Evolutionary conservation across 441 rosid genomes (phyloP).

Genomic region (Gossypium armourianum): DNA sequence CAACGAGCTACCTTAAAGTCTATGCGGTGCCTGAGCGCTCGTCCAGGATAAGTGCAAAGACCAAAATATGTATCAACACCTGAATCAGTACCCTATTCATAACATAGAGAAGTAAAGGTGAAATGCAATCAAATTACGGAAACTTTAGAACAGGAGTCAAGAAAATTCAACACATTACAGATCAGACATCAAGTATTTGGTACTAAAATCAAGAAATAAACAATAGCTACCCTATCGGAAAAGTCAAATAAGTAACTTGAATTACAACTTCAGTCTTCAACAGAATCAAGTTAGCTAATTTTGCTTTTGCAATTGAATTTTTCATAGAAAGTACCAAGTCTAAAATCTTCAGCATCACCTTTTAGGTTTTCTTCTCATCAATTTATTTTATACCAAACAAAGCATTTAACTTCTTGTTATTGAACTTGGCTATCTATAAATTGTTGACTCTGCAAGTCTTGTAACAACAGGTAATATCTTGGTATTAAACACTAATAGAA

Average conservation of each 20-base stretch:
- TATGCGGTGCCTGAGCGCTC: constrained; percentile 65
- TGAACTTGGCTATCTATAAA: neutral
- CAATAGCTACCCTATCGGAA: neutral
- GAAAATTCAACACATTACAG: neutral
- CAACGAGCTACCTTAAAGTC: constrained; percentile 60
- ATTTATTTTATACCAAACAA: neutral
- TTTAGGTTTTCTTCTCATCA: neutral
- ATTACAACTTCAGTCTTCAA: neutral
- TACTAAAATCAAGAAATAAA: neutral
- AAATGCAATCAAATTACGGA: neutral
- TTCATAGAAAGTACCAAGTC: neutral
- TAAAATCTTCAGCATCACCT: neutral
- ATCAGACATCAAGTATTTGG: neutral
- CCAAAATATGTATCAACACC: constrained; percentile 90
- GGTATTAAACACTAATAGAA: neutral
- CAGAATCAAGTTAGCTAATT: neutral
- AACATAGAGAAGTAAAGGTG: neutral
- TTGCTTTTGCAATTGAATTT: neutral
- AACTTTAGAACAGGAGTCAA: constrained; percentile 1
- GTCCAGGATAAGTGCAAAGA: constrained; percentile 75
- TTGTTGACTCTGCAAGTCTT: neutral
- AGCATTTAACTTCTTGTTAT: neutral
- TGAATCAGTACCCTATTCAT: constrained; percentile 58
- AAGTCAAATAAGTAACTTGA: neutral
- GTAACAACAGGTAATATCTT: neutral